phyloP scores from a whole-genome alignment of 257 asterid species.

The Handroanthus guayacan region DNA sequence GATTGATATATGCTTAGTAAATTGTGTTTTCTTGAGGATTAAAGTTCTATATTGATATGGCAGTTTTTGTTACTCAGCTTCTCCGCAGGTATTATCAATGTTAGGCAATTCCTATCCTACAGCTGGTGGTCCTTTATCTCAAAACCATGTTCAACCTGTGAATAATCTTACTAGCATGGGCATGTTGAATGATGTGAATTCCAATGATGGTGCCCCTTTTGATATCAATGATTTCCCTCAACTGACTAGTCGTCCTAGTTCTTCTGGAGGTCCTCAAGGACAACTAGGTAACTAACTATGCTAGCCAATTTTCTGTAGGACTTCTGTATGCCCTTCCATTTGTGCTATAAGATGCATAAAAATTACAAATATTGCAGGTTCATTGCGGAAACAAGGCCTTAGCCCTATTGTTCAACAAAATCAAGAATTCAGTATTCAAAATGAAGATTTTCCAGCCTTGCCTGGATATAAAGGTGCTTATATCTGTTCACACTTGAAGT shows the following conservation, averaged over 20 bases:
- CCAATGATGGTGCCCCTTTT: slow-evolving; percentile 89
- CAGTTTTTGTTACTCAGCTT: slow-evolving; percentile 70
- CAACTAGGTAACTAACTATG: slow-evolving; percentile 67
- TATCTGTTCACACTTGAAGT: slow-evolving; percentile 21
- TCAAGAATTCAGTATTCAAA: slow-evolving; percentile 98
- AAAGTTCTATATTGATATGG: slow-evolving; percentile 34
- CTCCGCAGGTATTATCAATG: slow-evolving; percentile 96
- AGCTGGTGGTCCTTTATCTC: slow-evolving; percentile 88
- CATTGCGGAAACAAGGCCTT: slow-evolving; percentile 91
- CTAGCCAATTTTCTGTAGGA: slow-evolving; percentile 27
- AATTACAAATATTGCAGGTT: slow-evolving; percentile 61
- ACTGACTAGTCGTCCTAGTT: slow-evolving; percentile 88
- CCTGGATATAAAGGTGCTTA: slow-evolving; percentile 92
- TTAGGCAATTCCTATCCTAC: slow-evolving; percentile 80
- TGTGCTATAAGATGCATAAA: slow-evolving; percentile 36
- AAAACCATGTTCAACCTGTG: slow-evolving; percentile 79
- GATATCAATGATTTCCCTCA: slow-evolving; percentile 98
- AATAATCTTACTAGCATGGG: slow-evolving; percentile 77
- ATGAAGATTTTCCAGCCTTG: slow-evolving; percentile 98
- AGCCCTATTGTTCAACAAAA: slow-evolving; percentile 91
- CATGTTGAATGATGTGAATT: slow-evolving; percentile 81
- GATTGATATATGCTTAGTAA: slow-evolving; percentile 11
- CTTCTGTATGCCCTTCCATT: slow-evolving; percentile 33
- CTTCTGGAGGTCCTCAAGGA: slow-evolving; percentile 99
- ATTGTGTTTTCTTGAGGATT: slow-evolving; percentile 36